phyloP scores from a whole-genome alignment of 2,329 filamentous ascomycete species.

The Dactylonectria estremocensis region DNA sequence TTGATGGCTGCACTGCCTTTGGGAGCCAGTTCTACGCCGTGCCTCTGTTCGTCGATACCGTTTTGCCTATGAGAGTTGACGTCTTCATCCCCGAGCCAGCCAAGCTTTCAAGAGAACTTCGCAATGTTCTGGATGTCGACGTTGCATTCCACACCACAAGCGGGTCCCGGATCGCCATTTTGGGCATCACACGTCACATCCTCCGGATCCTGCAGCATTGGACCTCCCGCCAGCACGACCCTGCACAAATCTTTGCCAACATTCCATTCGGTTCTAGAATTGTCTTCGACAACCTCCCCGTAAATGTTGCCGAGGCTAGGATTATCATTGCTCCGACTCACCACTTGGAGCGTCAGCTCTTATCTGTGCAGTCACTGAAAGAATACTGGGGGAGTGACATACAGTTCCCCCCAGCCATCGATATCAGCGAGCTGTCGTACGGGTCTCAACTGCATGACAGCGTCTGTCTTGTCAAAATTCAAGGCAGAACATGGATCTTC shows the following conservation, averaged over 20 bases:
- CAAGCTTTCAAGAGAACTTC: slow-evolving; percentile 58
- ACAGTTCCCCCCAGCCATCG: slow-evolving; percentile 62
- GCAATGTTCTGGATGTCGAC: slow-evolving; percentile 63
- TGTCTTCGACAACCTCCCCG: slow-evolving; percentile 66
- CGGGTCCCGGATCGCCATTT: slow-evolving; percentile 60
- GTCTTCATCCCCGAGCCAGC: slow-evolving; percentile 69
- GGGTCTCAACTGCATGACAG: slow-evolving; percentile 72
- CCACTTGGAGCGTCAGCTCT: slow-evolving; percentile 67
- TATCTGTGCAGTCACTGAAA: slow-evolving; percentile 60
- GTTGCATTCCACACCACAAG: slow-evolving; percentile 71
- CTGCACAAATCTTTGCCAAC: slow-evolving; percentile 56
- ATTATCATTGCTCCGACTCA: slow-evolving; percentile 66
- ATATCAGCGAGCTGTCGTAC: slow-evolving; percentile 66
- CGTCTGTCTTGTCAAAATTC: slow-evolving; percentile 67
- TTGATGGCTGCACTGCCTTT: slow-evolving; percentile 71
- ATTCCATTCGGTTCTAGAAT: slow-evolving; percentile 72
- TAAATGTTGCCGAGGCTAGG: slow-evolving; percentile 61
- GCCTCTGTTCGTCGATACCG: slow-evolving; percentile 64
- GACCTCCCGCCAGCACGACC: slow-evolving; percentile 56
- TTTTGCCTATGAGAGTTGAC: slow-evolving; percentile 70
- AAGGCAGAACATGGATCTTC: slow-evolving; percentile 64
- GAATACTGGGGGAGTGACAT: slow-evolving; percentile 60
- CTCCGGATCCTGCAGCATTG: slow-evolving; percentile 68
- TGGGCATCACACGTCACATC: slow-evolving; percentile 69
- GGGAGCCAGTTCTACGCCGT: slow-evolving; percentile 72